Percentiles rank a stretch among this genome's conserved stretches.
phyloP scores from a whole-genome alignment of 2,329 filamentous ascomycete genomes.

The Mycosphaerella sp. region DNA sequence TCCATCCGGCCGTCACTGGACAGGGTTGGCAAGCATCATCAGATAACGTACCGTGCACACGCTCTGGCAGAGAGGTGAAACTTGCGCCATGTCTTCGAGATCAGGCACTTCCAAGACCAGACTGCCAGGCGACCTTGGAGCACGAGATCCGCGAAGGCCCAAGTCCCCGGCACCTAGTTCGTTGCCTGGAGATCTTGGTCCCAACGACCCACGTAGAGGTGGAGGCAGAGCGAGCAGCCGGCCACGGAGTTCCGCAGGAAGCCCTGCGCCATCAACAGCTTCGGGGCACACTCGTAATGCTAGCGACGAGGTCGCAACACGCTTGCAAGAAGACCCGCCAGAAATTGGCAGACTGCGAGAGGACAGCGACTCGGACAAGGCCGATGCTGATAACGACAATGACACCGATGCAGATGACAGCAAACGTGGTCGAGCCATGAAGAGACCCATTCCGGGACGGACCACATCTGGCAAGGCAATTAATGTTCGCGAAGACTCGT shows the following conservation, averaged over 20 bases:
- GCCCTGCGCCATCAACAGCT: slow-evolving; percentile 22
- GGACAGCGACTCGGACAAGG: slow-evolving; percentile 25
- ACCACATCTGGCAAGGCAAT: slow-evolving; percentile 32
- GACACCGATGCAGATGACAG: slow-evolving; percentile 30
- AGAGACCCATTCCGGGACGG: slow-evolving; percentile 31
- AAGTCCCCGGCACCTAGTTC: slow-evolving; percentile 27
- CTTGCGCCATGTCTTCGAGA: slow-evolving; percentile 28
- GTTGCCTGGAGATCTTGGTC: slow-evolving; percentile 31
- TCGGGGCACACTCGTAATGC: slow-evolving; percentile 21
- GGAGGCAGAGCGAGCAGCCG: slow-evolving; percentile 9
- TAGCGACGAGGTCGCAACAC: slow-evolving; percentile 23
- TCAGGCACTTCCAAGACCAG: slow-evolving; percentile 26
- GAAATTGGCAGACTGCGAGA: slow-evolving; percentile 21
- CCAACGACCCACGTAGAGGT: slow-evolving; percentile 26
- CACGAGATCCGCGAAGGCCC: slow-evolving; percentile 32
- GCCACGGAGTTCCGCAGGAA: slow-evolving; percentile 24
- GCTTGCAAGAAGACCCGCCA: slow-evolving; percentile 28
- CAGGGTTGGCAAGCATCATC: slow-evolving; percentile 25
- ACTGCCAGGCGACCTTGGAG: slow-evolving; percentile 34
- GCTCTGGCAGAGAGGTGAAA: slow-evolving; percentile 10
- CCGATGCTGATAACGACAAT: slow-evolving; percentile 31
- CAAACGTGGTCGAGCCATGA: slow-evolving; percentile 29
- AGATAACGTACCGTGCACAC: slow-evolving; percentile 21
- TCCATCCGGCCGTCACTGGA: slow-evolving; percentile 26
- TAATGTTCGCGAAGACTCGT: slow-evolving; percentile 28